Base-by-base conservation (phyloP, 2,329 filamentous ascomycete species). In the Pestalotiopsis sp. region DNA sequence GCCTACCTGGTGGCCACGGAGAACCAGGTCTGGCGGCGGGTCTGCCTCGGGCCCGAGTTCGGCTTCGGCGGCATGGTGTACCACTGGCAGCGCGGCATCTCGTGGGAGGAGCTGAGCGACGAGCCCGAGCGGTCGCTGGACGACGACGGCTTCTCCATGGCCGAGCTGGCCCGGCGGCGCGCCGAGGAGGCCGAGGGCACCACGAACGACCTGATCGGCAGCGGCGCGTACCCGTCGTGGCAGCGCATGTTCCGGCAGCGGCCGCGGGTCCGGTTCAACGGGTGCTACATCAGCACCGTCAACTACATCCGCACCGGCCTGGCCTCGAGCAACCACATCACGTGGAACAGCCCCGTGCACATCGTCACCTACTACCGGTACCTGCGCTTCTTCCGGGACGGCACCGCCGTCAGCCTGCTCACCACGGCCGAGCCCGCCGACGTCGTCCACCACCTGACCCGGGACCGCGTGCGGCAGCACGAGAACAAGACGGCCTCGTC, bases 291-390 rank as follows among this genome's bases (percentile, higher is more conserved):
- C 80, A 93, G 91, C 79, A 98, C 95, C 0, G 94, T 97, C 69
- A 98, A 98, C 82, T 99, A 99, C 81, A 90, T 93, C 64, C 92
- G 96, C 27, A 84, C 93, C 0, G 96, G 96, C 39, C 92, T 92
- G 69, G 86, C 91, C 12, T 91, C 90, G 3, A 86, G 88, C 23
- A 91, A 90, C 72, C 90, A 90, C 67, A 82, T 92, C 20, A 91
- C 92, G 1, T 97, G 95, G 93, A 84, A 84, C 75, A 91, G 88
- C 27, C 95, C 95, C 9, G 92, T 98, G 45, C 94, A 97, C 78
- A 97, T 98, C 69, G 94, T 99, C 63, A 99, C 96, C 0, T 99
- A 98, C 82, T 99, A 97, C 82, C 93, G 96, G 68, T 99, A 98
- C 81, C 88, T 99, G 3, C 93, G 96, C 66, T 96, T 99, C 83